Evolutionary conservation across 306 rosid species (phyloP).

Genomic region (Cucumis hystrix): DNA sequence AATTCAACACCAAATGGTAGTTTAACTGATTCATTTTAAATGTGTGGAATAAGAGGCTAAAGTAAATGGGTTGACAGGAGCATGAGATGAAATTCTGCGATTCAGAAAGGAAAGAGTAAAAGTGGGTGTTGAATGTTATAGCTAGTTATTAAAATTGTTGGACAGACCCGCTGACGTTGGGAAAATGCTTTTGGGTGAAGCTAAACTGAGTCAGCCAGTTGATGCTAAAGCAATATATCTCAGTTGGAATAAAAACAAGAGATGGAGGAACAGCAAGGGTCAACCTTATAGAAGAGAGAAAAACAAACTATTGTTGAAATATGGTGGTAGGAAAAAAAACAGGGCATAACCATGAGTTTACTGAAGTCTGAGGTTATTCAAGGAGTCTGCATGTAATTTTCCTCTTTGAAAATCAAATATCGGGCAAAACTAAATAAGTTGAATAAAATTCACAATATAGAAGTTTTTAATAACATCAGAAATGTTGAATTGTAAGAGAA

Average conservation of each 20-base stretch:
- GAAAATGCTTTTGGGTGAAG: neutral
- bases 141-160: neutral
- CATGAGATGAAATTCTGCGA: neutral
- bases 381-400: neutral
- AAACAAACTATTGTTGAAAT: neutral
- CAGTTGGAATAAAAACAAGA: neutral
- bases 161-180: neutral
- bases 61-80: neutral
- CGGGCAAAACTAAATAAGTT: neutral
- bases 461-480: neutral
- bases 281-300: neutral
- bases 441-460: neutral
- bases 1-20: too few species aligned
- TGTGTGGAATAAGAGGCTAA: neutral
- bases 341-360: neutral
- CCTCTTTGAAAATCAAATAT: neutral
- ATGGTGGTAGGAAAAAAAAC: neutral
- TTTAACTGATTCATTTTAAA: neutral
- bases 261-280: neutral
- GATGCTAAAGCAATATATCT: neutral
- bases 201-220: neutral
- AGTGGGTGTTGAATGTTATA: neutral
- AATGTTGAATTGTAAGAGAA: neutral
- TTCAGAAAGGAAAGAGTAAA: neutral
- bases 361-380: neutral